These are phyloP conservation scores for Exophiala oligosperma DNA, from an alignment of 2,329 filamentous ascomycete species.

Conservation along the genomic window DNA sequence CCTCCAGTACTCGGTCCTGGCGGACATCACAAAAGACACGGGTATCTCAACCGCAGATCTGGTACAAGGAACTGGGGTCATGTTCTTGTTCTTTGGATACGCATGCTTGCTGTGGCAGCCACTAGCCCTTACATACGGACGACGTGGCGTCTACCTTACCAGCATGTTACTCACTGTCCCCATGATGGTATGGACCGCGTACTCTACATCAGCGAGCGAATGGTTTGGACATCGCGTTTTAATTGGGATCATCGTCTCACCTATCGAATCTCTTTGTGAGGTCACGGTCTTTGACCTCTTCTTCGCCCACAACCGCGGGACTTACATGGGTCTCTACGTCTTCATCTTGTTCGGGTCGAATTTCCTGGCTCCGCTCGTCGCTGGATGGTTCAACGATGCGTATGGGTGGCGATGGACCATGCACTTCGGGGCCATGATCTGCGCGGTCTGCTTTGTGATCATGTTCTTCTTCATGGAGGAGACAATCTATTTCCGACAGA, in stretches of 20 bases:
- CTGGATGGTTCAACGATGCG: constrained; percentile 20
- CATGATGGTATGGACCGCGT: constrained; percentile 46
- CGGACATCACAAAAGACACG: constrained; percentile 38
- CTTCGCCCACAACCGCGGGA: constrained; percentile 23
- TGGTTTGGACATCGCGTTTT: constrained; percentile 51
- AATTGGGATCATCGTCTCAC: constrained; percentile 49
- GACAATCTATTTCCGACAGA: constrained; percentile 14
- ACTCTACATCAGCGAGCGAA: constrained; percentile 44
- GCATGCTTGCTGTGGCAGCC: constrained; percentile 49
- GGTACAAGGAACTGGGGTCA: constrained; percentile 47
- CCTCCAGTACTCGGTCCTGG: constrained; percentile 42
- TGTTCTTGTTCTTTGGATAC: constrained; percentile 45
- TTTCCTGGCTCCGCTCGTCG: constrained; percentile 37
- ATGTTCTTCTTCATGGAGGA: constrained; percentile 26
- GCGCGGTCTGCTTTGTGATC: constrained; percentile 11
- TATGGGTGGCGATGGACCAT: constrained; percentile 19
- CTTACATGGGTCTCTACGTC: constrained; percentile 19
- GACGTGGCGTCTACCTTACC: constrained; percentile 27
- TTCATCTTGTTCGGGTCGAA: constrained; percentile 11
- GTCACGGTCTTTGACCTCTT: constrained; percentile 40
- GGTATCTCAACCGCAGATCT: constrained; percentile 37
- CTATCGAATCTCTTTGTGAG: constrained; percentile 50
- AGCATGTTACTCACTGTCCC: constrained; percentile 33
- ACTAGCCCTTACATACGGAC: constrained; percentile 46
- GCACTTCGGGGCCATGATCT: constrained; percentile 17